Conservation (phyloP, 306 rosid genomes). For the Oxytropis ochrocephala region DNA sequence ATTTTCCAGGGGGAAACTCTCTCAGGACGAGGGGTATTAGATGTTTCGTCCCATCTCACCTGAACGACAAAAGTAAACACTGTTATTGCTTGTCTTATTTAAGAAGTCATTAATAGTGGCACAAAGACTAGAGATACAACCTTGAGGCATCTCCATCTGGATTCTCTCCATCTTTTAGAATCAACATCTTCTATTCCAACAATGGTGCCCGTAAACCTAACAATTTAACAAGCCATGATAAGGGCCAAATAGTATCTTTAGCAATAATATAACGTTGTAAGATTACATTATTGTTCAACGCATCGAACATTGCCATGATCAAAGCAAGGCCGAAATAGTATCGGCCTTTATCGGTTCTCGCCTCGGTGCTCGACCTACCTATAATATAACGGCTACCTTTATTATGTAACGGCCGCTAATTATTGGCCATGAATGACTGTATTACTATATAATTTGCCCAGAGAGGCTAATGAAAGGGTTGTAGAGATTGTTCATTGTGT, state of each 20-base stretch:
- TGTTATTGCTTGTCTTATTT: not conserved
- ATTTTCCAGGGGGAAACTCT: slow-evolving; percentile 96
- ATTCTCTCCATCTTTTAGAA: slow-evolving; percentile 62
- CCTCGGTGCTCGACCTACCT: no score
- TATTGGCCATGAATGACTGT: no score
- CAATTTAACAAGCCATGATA: not conserved
- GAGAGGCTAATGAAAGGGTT: no score
- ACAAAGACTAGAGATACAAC: slow-evolving; percentile 29
- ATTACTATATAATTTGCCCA: no score
- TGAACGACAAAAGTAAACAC: slow-evolving; percentile 22
- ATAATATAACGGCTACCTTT: no score
- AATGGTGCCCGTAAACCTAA: slow-evolving; percentile 86
- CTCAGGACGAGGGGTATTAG: slow-evolving; percentile 82
- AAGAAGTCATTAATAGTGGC: not conserved
- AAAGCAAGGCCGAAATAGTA: no score
- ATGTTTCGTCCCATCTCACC: slow-evolving; percentile 99
- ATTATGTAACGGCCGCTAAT: no score
- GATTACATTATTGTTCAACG: no score
- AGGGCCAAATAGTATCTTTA: not conserved
- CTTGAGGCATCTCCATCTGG: slow-evolving; percentile 97
- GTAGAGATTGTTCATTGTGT: no score
- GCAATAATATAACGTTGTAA: not conserved
- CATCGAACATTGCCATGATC: no score
- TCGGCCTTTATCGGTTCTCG: no score
- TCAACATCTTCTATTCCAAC: slow-evolving; percentile 84